Percentiles rank a stretch among this genome's conserved stretches.
Conservation (phyloP, 805 yeast genomes). For the Ogataea pini region DNA sequence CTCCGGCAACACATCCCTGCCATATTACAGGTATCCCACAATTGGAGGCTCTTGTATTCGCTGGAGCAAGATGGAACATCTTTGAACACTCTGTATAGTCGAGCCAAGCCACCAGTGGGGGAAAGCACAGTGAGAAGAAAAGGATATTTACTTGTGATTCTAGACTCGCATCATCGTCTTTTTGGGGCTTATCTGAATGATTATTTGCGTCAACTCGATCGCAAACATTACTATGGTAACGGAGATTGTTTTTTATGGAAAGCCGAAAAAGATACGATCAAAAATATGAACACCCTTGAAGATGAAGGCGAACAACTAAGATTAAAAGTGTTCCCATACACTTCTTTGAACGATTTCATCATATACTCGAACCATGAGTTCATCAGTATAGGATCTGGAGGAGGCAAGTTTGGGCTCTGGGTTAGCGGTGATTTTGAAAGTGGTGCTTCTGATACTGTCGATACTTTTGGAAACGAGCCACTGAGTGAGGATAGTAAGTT, state of each 20-base stretch:
- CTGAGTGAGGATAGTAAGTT: constrained; percentile 58
- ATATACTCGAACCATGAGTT: constrained; percentile 78
- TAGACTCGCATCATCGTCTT: constrained; percentile 59
- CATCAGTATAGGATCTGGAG: constrained; percentile 87
- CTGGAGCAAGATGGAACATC: constrained; percentile 92
- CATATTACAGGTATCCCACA: constrained; percentile 71
- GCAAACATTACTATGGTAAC: constrained; percentile 80
- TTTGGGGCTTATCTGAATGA: constrained; percentile 86
- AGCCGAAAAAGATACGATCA: constrained; percentile 46
- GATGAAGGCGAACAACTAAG: constrained; percentile 39
- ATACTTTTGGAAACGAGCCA: constrained; percentile 89
- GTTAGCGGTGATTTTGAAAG: constrained; percentile 68
- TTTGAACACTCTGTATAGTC: constrained; percentile 69
- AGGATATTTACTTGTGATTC: constrained; percentile 76
- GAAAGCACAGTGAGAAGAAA: constrained; percentile 36
- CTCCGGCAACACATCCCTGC: constrained; percentile 74
- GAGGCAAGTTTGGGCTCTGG: constrained; percentile 92
- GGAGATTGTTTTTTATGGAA: constrained; percentile 96
- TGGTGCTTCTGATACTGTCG: constrained; percentile 78
- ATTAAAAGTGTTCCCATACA: constrained; percentile 81
- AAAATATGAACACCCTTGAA: constrained; percentile 24
- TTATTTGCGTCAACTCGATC: constrained; percentile 66
- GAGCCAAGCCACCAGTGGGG: constrained; percentile 45
- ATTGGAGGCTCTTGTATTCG: constrained; percentile 81
- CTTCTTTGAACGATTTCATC: constrained; percentile 84